Evolutionary conservation across 768 basidiomycete species (phyloP).

Genomic region (Tylopilus rubrobrunneus): DNA sequence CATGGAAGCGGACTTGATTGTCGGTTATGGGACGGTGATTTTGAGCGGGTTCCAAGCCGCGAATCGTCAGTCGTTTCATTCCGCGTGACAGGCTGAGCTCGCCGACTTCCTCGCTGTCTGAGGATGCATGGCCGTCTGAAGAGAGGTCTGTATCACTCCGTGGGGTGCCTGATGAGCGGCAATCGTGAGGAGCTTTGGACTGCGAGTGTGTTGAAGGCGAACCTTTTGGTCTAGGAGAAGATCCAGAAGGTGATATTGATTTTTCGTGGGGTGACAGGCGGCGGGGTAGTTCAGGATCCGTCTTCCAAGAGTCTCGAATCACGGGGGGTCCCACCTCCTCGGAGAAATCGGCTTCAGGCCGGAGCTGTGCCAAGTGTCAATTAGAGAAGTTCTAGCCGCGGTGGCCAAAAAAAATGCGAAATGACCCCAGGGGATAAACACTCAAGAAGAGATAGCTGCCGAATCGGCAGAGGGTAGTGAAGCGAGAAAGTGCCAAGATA

Average conservation of each 20-base stretch:
- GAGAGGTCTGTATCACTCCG: conserved; percentile 29
- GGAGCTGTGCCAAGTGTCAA: conserved; percentile 41
- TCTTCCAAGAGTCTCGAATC: conserved; percentile 62
- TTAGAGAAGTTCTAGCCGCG: conserved; percentile 5
- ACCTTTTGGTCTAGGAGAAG: conserved; percentile 12
- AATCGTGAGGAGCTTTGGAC: conserved; percentile 4
- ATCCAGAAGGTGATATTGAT: conserved; percentile 18
- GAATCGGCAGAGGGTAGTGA: background rate
- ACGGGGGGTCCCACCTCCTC: conserved; percentile 60
- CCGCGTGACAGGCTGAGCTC: conserved; percentile 39
- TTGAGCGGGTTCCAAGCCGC: conserved; percentile 37
- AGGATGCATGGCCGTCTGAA: conserved; percentile 26
- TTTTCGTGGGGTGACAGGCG: conserved; percentile 19
- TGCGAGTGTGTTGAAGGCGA: conserved; percentile 12
- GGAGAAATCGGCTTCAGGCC: conserved; percentile 59
- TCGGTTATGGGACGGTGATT: conserved; percentile 31
- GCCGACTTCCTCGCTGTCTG: conserved; percentile 36
- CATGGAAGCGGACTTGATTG: conserved; percentile 54
- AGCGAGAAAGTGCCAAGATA: background rate
- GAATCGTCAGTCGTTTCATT: conserved; percentile 34
- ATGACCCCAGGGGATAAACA: background rate
- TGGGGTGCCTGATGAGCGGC: conserved; percentile 19
- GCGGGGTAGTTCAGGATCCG: conserved; percentile 18
- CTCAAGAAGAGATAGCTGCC: background rate
- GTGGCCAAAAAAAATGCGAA: background rate